A percentile compares a stretch with the other conserved stretches of the same genome.
Evolutionary conservation across 2,329 filamentous ascomycete genomes (phyloP).

Genomic region (Ceratocystis huliohia): DNA sequence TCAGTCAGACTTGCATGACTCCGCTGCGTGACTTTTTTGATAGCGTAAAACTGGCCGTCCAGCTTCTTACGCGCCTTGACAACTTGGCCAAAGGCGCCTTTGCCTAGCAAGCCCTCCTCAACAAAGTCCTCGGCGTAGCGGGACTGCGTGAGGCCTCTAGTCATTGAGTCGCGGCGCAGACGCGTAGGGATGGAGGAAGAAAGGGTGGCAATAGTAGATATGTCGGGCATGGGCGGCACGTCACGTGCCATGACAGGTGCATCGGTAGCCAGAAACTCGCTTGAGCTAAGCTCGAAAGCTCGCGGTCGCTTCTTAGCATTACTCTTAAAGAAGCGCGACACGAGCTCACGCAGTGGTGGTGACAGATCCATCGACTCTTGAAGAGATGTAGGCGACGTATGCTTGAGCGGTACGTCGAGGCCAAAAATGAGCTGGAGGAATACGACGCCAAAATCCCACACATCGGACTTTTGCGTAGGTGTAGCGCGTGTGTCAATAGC

Average conservation of each 20-base stretch:
- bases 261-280: slow-evolving; percentile 54
- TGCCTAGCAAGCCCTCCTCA: slow-evolving; percentile 76
- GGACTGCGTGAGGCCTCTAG: slow-evolving; percentile 38
- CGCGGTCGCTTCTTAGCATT: slow-evolving; percentile 75
- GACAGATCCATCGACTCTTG: slow-evolving; percentile 62
- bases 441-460: slow-evolving; percentile 89
- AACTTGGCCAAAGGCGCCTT: slow-evolving; percentile 91
- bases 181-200: slow-evolving; percentile 35
- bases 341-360: slow-evolving; percentile 61
- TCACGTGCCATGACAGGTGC: slow-evolving; percentile 45
- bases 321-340: slow-evolving; percentile 70
- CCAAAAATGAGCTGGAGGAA: slow-evolving; percentile 93
- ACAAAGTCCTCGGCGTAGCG: slow-evolving; percentile 83
- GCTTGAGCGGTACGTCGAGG: slow-evolving; percentile 59
- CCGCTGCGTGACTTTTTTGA: slow-evolving; percentile 88
- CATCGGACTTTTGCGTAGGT: slow-evolving; percentile 67
- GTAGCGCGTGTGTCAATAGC: slow-evolving; percentile 47
- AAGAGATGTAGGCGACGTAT: slow-evolving; percentile 64
- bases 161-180: slow-evolving; percentile 50
- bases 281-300: slow-evolving; percentile 59
- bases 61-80: slow-evolving; percentile 91
- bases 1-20: slow-evolving; percentile 62
- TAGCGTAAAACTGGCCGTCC: slow-evolving; percentile 84
- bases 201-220: slow-evolving; percentile 17
- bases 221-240: slow-evolving; percentile 25